Evolutionary conservation across 306 rosid species (phyloP).

Genomic region (Argentina anserina): DNA sequence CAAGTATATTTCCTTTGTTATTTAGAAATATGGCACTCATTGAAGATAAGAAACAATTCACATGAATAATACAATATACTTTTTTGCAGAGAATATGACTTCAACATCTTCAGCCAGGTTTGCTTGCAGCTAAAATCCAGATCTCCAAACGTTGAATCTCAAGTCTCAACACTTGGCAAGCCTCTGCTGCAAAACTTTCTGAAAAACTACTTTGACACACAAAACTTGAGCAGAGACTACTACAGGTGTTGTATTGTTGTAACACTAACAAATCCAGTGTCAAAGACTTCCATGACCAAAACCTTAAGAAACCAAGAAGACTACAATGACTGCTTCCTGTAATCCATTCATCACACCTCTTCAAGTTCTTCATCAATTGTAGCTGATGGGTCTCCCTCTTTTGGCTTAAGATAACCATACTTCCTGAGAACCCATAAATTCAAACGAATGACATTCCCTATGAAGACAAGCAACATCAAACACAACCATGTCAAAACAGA

Average conservation of each 20-base stretch:
- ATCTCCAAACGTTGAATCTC: slow-evolving; percentile 1
- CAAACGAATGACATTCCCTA: slow-evolving; percentile 28
- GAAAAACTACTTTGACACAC: not conserved
- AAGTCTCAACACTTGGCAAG: not conserved
- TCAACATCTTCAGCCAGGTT: slow-evolving; percentile 6
- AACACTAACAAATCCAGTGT: not conserved
- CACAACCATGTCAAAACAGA: slow-evolving; percentile 22
- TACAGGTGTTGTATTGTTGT: not conserved
- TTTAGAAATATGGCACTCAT: not conserved
- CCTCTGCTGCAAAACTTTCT: not conserved
- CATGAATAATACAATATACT: not conserved
- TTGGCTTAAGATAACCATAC: slow-evolving; percentile 25
- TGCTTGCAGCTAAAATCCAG: not conserved
- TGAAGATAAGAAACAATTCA: not conserved
- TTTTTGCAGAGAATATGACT: not conserved
- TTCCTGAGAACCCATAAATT: slow-evolving; percentile 33
- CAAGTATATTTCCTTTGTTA: not conserved
- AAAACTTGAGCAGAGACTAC: not conserved
- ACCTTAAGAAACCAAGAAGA: not conserved
- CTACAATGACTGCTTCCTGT: not conserved
- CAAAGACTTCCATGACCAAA: not conserved
- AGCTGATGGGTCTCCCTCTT: not conserved
- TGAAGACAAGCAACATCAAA: slow-evolving; percentile 20
- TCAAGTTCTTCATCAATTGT: slow-evolving; percentile 20
- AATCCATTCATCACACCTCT: not conserved